Percentiles rank a stretch among this genome's conserved stretches.
Conservation (phyloP, 208 protist genomes). For the Leishmania turanica region DNA sequence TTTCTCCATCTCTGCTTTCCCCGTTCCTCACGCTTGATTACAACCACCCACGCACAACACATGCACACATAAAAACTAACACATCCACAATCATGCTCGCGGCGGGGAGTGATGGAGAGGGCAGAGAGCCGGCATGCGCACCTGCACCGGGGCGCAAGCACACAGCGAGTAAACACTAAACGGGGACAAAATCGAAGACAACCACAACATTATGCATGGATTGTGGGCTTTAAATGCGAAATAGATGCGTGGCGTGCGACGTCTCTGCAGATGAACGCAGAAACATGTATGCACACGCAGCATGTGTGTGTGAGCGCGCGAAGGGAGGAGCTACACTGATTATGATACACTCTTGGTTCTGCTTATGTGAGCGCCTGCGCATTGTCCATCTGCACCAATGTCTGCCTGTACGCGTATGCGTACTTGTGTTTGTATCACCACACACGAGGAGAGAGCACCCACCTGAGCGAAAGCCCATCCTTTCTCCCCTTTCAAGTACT, state of each 20-base stretch:
- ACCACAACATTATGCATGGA: too few relatives aligned
- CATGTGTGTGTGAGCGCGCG: not conserved
- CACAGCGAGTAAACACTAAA: slow-evolving; percentile 4
- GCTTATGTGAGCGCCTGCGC: not conserved
- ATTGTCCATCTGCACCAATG: not conserved
- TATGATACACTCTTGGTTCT: not conserved
- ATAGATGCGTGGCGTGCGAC: not conserved
- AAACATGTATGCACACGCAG: not conserved
- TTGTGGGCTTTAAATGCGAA: not conserved
- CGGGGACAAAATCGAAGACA: slow-evolving; percentile 1
- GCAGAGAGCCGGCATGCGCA: not conserved
- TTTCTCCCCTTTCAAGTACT: not conserved
- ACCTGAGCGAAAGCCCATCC: not conserved
- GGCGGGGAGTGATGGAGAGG: not conserved
- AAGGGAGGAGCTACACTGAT: not conserved
- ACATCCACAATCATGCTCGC: not conserved
- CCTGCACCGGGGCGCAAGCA: not conserved
- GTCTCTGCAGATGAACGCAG: not conserved
- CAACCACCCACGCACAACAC: not conserved
- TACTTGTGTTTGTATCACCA: not conserved
- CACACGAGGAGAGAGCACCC: not conserved
- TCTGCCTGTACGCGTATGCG: not conserved
- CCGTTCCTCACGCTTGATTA: not conserved
- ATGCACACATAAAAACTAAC: not conserved
- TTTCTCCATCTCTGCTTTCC: not conserved